Evolutionary conservation across 768 basidiomycete species (phyloP), one percentile per base, ranked within the genome.

Genomic region (Paxillus ammoniavirescens): DNA sequence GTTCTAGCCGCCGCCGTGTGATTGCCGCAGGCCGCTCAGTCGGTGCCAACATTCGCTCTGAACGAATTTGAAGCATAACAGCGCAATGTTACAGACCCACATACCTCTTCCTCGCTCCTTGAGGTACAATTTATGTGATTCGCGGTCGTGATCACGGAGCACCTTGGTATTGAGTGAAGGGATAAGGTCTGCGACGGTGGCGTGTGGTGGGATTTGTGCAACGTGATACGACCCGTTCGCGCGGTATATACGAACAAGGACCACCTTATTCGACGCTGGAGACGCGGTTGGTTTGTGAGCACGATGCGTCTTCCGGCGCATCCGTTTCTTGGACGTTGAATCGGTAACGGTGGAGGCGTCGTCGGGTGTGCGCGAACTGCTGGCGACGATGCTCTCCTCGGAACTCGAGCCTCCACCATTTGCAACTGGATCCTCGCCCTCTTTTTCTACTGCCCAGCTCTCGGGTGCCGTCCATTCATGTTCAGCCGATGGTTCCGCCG

Each of bases 11-110:
- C 38, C 90, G 79, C 53, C 86, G 81, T 18, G 96, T 88, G 54
- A 97, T 92, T 35, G 83, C 82, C 2, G 93, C 87, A 0, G 96
- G 96, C 43, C 82, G 76, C 70, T 99, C 97, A 1, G 84, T 84
- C 17, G 82, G 81, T 8, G 83, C 84, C 52, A 99, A 74, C 37
- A 93, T 77, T 12, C 96, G 87, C 64, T 98, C 95, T 96, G 64
- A 54, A 43, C 28, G 28, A 44, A 41, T 8, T 38, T 49, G 36
- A 54, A 48, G 31, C 3, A 43, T 2, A 31, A 21, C 23, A 18
- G 49, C 21, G 30, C 42, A 48, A 10, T 13, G 8, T 38, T 2
- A 0, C 0, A 21, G 2, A 17, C 13, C 0, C 15, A 72, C 82
- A 36, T 49, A 89, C 89, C 89, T 72, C 89, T 69, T 47, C 89